Percentiles rank a stretch among this genome's conserved stretches.
phyloP scores from a whole-genome alignment of 805 yeast species.

The Wickerhamiella alocasiicola region DNA sequence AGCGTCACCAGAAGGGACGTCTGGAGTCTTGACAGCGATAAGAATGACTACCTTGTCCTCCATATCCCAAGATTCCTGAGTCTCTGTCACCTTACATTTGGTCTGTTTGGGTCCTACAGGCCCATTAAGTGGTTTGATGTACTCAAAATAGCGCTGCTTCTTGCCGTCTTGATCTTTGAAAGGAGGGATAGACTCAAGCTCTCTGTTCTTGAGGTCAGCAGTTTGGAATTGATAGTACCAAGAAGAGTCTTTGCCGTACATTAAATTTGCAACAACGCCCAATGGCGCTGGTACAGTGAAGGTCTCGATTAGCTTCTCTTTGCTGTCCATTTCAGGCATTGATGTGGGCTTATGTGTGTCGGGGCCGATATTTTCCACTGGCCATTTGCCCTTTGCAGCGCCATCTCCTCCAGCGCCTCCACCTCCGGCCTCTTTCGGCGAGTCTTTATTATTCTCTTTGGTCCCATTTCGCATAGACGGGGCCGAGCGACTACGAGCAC shows the following conservation, averaged over 20 bases:
- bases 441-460: neutral
- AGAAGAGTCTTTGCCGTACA: constrained; percentile 51
- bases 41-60: constrained; percentile 45
- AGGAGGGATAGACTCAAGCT: constrained; percentile 20
- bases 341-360: constrained; percentile 46
- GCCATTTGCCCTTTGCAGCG: constrained; percentile 15
- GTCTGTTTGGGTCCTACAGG: constrained; percentile 93
- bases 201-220: constrained; percentile 26
- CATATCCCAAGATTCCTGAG: constrained; percentile 42
- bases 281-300: constrained; percentile 55
- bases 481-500: constrained; percentile 5
- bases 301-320: constrained; percentile 42
- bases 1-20: constrained; percentile 83
- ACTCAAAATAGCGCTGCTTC: constrained; percentile 39
- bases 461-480: neutral
- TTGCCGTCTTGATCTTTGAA: constrained; percentile 23
- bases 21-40: constrained; percentile 67
- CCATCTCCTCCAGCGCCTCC: neutral
- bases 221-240: constrained; percentile 33
- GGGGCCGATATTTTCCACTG: constrained; percentile 48
- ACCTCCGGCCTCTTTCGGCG: constrained; percentile 6
- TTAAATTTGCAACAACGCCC: constrained; percentile 55
- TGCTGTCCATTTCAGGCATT: constrained; percentile 33
- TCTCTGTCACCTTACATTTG: constrained; percentile 56
- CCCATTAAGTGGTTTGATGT: constrained; percentile 61